Percentiles rank a stretch among this genome's conserved stretches.
phyloP scores from a whole-genome alignment of 768 basidiomycete species.

The Mycena albidolilacea region DNA sequence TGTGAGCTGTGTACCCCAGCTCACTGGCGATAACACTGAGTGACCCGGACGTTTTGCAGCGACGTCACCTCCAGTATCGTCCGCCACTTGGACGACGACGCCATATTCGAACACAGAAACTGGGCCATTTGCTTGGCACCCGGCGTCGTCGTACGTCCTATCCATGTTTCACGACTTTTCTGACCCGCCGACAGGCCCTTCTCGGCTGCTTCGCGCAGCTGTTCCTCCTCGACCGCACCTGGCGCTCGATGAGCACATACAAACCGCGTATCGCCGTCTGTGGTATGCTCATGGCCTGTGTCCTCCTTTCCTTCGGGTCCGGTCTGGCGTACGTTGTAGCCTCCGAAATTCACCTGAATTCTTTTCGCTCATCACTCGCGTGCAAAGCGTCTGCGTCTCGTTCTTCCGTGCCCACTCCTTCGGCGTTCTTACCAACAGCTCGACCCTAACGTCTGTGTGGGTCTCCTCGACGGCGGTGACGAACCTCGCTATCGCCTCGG shows the following conservation, averaged over 20 bases:
- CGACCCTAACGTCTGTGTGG: slow-evolving; percentile 20
- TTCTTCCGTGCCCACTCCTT: slow-evolving; percentile 3
- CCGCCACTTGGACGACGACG: slow-evolving; percentile 8
- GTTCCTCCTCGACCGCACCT: background rate
- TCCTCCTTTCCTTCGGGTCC: slow-evolving; percentile 14
- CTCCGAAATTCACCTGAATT: background rate
- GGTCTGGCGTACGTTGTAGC: slow-evolving; percentile 14
- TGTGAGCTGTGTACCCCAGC: background rate
- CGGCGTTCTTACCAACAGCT: background rate
- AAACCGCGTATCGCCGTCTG: background rate
- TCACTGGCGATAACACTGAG: too few relatives aligned
- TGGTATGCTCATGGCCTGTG: background rate
- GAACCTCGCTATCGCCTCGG: background rate
- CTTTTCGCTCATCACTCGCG: background rate
- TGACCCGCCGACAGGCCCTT: background rate
- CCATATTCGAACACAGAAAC: slow-evolving; percentile 20
- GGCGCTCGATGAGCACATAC: background rate
- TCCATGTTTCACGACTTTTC: background rate
- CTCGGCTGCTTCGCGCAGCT: background rate
- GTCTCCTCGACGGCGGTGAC: slow-evolving; percentile 16
- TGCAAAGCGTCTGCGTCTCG: slow-evolving; percentile 14
- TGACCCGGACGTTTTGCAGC: background rate
- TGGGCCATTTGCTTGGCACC: slow-evolving; percentile 37
- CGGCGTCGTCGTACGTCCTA: slow-evolving; percentile 14
- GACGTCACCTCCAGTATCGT: slow-evolving; percentile 12